Evolutionary conservation across 1,284 basidiomycete species (phyloP).

Genomic region (Ustilago hordei): DNA sequence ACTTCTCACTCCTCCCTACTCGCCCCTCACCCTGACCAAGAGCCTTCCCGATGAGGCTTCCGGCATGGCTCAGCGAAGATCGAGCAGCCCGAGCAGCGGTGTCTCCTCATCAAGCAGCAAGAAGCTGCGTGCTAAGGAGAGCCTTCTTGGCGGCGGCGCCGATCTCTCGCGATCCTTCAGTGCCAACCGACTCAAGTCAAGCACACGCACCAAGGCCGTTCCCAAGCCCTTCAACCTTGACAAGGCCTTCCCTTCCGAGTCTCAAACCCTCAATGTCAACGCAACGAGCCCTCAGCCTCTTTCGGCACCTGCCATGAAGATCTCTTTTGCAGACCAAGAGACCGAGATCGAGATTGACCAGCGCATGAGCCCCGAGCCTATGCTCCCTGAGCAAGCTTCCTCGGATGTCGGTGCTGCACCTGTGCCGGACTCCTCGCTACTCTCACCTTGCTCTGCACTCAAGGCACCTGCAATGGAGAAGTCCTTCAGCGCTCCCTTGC

Average conservation of each 20-base stretch:
- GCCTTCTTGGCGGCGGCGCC: slow-evolving; percentile 41
- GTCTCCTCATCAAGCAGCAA: slow-evolving; percentile 44
- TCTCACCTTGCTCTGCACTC: slow-evolving; percentile 42
- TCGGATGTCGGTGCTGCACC: slow-evolving; percentile 18
- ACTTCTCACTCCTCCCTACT: slow-evolving; percentile 56
- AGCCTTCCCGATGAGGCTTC: slow-evolving; percentile 40
- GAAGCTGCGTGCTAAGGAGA: slow-evolving; percentile 46
- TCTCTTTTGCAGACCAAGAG: slow-evolving; percentile 45
- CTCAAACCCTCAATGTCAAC: slow-evolving; percentile 18
- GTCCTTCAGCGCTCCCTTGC: slow-evolving; percentile 54
- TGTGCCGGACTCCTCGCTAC: slow-evolving; percentile 26
- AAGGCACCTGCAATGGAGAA: slow-evolving; percentile 67
- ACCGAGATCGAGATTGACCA: slow-evolving; percentile 38
- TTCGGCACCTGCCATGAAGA: slow-evolving; percentile 52
- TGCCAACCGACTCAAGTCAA: slow-evolving; percentile 47
- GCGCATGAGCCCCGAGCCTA: slow-evolving; percentile 35
- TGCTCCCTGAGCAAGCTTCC: slow-evolving; percentile 17
- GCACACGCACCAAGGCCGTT: slow-evolving; percentile 38
- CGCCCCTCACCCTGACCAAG: slow-evolving; percentile 42
- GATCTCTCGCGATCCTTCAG: slow-evolving; percentile 52
- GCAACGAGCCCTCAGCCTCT: slow-evolving; percentile 33
- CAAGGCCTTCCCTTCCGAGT: slow-evolving; percentile 35
- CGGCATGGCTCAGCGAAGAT: slow-evolving; percentile 25
- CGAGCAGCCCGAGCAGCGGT: slow-evolving; percentile 51
- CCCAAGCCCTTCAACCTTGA: slow-evolving; percentile 52